A percentile compares a stretch with the other conserved stretches of the same genome.
These are phyloP conservation scores for Plenodomus tracheiphilus DNA, from an alignment of 2,329 filamentous ascomycete genomes.

Conservation along the genomic window DNA sequence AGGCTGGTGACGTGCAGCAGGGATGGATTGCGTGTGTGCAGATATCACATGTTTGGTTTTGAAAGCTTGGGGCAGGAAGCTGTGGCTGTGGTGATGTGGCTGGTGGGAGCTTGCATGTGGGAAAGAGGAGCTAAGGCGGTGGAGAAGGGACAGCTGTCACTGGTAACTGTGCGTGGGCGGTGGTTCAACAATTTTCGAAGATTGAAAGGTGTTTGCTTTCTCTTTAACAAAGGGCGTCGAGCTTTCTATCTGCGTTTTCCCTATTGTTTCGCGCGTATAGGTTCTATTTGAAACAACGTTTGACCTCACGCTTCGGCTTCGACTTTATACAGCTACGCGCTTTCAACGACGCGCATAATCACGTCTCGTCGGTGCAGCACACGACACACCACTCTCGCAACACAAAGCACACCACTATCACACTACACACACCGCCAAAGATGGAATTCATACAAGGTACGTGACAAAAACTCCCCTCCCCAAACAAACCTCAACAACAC, in stretches of 20 bases:
- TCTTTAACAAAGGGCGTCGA: not conserved
- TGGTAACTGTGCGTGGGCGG: not conserved
- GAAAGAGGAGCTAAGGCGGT: not conserved
- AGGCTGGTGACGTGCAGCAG: constrained; percentile 17
- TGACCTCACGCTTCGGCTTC: too few relatives aligned
- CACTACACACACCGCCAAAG: constrained; percentile 14
- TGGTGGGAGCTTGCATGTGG: too few relatives aligned
- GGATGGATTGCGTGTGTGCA: constrained; percentile 7
- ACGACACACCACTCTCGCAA: constrained; percentile 2
- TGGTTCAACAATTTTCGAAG: not conserved
- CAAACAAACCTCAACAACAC: not conserved
- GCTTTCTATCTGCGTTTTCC: too few relatives aligned
- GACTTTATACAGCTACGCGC: too few relatives aligned
- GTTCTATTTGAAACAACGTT: too few relatives aligned
- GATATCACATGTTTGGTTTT: constrained; percentile 4
- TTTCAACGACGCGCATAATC: too few relatives aligned
- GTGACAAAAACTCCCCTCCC: constrained; percentile 1
- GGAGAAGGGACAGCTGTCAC: not conserved
- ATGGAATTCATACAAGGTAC: constrained; percentile 39
- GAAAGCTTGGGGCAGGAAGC: not conserved
- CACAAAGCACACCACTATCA: constrained; percentile 5
- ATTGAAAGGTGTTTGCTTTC: not conserved
- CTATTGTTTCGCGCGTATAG: too few relatives aligned
- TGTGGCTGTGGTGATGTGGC: constrained; percentile 2
- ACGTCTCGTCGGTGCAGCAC: constrained; percentile 16